Evolutionary conservation across 192 early-diverging fungal species (phyloP).

Genomic region (Chytriomyces hyalinus): DNA sequence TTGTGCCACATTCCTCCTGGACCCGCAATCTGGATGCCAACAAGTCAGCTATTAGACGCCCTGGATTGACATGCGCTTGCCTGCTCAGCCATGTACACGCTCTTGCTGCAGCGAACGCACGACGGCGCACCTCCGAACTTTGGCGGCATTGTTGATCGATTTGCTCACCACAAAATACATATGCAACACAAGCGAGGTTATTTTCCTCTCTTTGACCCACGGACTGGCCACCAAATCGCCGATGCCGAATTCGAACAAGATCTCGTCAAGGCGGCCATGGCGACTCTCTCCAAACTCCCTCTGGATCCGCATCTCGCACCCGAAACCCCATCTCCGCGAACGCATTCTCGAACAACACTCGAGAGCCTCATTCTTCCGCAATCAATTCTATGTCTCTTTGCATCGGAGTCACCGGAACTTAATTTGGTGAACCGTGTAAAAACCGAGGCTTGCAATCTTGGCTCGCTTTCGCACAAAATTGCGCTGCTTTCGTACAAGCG

Average conservation of each 20-base stretch:
- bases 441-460: neutral
- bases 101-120: constrained; percentile 49
- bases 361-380: no score
- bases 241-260: neutral
- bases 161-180: neutral
- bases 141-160: constrained; percentile 32
- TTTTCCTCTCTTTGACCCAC: neutral
- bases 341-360: no score
- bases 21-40: constrained; percentile 29
- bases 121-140: constrained; percentile 46
- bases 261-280: neutral
- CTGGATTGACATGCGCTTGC: neutral
- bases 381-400: no score
- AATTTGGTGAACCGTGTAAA: neutral
- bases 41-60: neutral
- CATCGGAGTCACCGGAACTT: no score
- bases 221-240: neutral
- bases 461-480: neutral
- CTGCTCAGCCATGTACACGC: constrained; percentile 54
- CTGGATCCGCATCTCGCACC: neutral
- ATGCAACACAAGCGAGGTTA: neutral
- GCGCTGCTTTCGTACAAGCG: neutral
- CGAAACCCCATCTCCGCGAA: no score
- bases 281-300: neutral
- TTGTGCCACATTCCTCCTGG: constrained; percentile 52